Conservation (phyloP, 2,329 filamentous ascomycete species). For the Aspergillus oerlinghausenensis region DNA sequence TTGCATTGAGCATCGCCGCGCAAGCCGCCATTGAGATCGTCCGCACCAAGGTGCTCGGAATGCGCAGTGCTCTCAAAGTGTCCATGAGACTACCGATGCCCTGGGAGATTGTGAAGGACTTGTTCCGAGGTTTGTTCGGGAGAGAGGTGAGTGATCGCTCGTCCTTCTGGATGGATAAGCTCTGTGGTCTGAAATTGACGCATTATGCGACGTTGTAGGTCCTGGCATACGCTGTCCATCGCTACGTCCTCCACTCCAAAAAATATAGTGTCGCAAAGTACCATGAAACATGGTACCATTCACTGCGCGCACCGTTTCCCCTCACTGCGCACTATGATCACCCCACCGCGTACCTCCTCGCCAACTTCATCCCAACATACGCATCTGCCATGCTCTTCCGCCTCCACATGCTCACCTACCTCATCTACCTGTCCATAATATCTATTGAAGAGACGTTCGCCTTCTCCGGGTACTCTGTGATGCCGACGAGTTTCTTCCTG, state of each 20-base stretch:
- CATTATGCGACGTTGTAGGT: constrained; percentile 15
- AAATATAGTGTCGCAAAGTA: constrained; percentile 47
- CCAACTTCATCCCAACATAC: constrained; percentile 54
- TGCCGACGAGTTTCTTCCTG: constrained; percentile 56
- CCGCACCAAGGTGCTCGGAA: constrained; percentile 49
- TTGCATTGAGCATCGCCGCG: constrained; percentile 49
- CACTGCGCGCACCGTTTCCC: constrained; percentile 50
- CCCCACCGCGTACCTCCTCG: constrained; percentile 51
- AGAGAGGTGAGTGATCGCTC: constrained; percentile 48
- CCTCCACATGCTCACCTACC: constrained; percentile 58
- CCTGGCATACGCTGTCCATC: constrained; percentile 64
- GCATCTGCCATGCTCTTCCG: constrained; percentile 53
- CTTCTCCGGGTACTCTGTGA: constrained; percentile 55
- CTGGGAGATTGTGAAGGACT: constrained; percentile 55
- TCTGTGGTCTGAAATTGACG: background rate
- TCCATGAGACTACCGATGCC: constrained; percentile 59
- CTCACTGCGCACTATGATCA: constrained; percentile 59
- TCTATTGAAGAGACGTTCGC: constrained; percentile 59
- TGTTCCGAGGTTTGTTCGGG: constrained; percentile 50
- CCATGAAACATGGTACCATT: constrained; percentile 56
- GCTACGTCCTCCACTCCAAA: constrained; percentile 63
- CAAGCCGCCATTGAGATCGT: constrained; percentile 54
- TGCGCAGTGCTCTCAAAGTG: constrained; percentile 54
- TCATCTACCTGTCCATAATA: constrained; percentile 50
- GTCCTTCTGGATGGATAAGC: background rate